Evolutionary conservation across 768 basidiomycete species (phyloP).

Genomic region (Podaxis carcinomalis): DNA sequence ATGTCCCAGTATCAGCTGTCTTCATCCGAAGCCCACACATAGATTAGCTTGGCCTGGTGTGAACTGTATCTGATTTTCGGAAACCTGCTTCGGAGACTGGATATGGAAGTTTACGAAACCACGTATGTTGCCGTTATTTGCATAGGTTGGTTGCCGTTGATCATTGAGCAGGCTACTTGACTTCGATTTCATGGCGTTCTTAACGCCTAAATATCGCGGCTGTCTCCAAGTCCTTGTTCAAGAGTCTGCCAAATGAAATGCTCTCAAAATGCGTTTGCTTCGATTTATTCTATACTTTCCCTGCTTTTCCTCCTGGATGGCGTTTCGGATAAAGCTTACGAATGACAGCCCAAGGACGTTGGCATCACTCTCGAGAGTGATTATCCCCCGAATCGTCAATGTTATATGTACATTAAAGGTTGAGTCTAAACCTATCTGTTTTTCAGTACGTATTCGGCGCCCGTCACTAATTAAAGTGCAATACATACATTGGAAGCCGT

Average conservation of each 20-base stretch:
- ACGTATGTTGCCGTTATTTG: not conserved
- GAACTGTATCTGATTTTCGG: not conserved
- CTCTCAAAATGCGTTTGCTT: too few relatives aligned
- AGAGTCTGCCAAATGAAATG: not conserved
- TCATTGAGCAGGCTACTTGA: not conserved
- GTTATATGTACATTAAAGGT: too few relatives aligned
- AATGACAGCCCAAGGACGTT: too few relatives aligned
- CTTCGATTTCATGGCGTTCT: not conserved
- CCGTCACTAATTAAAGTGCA: too few relatives aligned
- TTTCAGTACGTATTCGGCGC: too few relatives aligned
- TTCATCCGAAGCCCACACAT: not conserved
- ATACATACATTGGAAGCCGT: not conserved
- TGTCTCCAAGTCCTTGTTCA: not conserved
- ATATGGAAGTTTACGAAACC: not conserved
- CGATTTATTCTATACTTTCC: too few relatives aligned
- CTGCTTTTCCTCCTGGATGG: too few relatives aligned
- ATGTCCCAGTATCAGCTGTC: constrained; percentile 9
- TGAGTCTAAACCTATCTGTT: too few relatives aligned
- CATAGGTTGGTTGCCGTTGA: not conserved
- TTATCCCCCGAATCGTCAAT: too few relatives aligned
- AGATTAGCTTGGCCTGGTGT: not conserved
- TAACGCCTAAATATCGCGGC: not conserved
- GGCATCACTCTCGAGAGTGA: too few relatives aligned
- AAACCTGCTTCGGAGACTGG: not conserved
- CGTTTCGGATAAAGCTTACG: too few relatives aligned